phyloP scores from a whole-genome alignment of 129 eudicot genomes.

The Tagetes erecta region DNA sequence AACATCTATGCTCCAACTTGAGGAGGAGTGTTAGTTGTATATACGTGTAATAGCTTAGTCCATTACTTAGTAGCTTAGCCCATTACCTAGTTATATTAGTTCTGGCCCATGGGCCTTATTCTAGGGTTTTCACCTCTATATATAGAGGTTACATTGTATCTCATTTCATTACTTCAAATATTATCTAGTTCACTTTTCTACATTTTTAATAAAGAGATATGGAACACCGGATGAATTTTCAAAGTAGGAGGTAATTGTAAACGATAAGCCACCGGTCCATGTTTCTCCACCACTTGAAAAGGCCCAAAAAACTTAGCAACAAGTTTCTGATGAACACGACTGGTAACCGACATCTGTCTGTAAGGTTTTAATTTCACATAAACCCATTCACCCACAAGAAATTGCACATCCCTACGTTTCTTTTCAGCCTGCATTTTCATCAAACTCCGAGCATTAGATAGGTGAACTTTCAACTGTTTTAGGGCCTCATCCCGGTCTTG shows the following conservation, averaged over 20 bases:
- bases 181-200: too few species aligned
- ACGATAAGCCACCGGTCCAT: neutral
- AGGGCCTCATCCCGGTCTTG: neutral
- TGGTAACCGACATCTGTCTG: neutral
- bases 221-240: neutral
- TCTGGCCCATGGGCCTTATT: too few species aligned
- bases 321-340: neutral
- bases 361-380: neutral
- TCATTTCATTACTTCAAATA: too few species aligned
- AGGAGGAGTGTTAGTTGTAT: too few species aligned
- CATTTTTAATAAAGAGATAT: neutral
- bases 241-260: neutral
- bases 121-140: too few species aligned
- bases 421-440: conserved; percentile 4
- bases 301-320: neutral
- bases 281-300: neutral
- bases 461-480: neutral
- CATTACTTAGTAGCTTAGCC: too few species aligned
- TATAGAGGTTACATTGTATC: too few species aligned
- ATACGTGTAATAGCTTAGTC: too few species aligned
- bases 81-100: too few species aligned
- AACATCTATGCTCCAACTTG: too few species aligned
- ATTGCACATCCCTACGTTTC: neutral
- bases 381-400: neutral
- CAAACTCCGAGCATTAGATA: neutral